A percentile compares a stretch with the other conserved stretches of the same genome.
phyloP scores from a whole-genome alignment of 164 flowering plant genomes.

The Vitis riparia region DNA sequence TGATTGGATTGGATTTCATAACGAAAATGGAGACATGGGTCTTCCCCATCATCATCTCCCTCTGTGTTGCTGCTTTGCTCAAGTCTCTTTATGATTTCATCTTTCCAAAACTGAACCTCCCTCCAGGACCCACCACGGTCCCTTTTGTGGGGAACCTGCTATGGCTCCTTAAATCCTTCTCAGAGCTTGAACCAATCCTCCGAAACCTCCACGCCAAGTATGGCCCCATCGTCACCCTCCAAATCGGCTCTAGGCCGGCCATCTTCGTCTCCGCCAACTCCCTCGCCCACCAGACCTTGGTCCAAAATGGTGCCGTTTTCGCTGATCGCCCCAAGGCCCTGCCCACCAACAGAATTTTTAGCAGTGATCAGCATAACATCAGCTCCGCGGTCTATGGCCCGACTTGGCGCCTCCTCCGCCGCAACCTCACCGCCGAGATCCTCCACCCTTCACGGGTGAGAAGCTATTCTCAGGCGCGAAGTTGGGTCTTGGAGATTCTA shows the following conservation, averaged over 20 bases:
- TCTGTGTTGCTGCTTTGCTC: too few relatives aligned
- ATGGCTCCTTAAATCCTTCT: too few relatives aligned
- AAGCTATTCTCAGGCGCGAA: background rate
- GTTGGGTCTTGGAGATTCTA: too few relatives aligned
- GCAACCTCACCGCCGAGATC: constrained; percentile 3
- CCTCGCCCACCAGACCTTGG: constrained; percentile 42
- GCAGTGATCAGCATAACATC: background rate
- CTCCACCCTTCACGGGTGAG: too few relatives aligned
- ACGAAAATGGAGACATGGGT: too few relatives aligned
- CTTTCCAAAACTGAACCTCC: too few relatives aligned
- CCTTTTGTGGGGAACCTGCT: too few relatives aligned
- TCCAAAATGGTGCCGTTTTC: constrained; percentile 23
- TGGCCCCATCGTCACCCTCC: constrained; percentile 48
- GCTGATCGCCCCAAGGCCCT: constrained; percentile 9
- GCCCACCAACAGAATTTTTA: background rate
- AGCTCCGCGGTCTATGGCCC: background rate
- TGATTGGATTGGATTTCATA: too few relatives aligned
- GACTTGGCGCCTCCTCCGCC: background rate
- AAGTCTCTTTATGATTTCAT: too few relatives aligned
- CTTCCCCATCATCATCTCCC: too few relatives aligned
- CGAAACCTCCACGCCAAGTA: constrained; percentile 19
- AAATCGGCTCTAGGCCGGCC: constrained; percentile 23
- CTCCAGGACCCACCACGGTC: too few relatives aligned
- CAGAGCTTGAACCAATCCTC: too few relatives aligned
- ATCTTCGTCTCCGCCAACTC: constrained; percentile 33